Evolutionary conservation across 2,329 filamentous ascomycete genomes (phyloP).

Genomic region (Epichloe coenophiala): DNA sequence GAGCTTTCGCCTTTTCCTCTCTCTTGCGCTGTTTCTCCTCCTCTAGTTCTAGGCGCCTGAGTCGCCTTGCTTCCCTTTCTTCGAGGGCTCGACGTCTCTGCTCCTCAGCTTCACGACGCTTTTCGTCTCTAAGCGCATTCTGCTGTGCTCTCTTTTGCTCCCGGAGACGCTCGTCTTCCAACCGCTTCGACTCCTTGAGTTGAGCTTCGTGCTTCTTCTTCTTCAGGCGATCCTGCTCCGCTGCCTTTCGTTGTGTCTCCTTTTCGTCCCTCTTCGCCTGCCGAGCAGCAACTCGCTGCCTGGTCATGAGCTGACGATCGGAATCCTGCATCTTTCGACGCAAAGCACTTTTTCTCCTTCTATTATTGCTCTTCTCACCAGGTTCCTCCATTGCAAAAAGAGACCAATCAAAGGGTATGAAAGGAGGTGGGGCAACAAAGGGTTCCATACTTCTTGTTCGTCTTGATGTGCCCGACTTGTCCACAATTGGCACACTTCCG

Average conservation of each 20-base stretch:
- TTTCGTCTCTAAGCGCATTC: constrained; percentile 5
- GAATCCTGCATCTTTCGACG: constrained; percentile 11
- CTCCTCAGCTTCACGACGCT: constrained; percentile 7
- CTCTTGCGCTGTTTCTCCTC: constrained; percentile 7
- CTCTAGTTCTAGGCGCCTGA: constrained; percentile 6
- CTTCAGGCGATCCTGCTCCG: constrained; percentile 3
- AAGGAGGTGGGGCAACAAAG: constrained; percentile 15
- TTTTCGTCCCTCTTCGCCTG: constrained; percentile 2
- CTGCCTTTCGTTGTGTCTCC: not conserved
- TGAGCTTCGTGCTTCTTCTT: constrained; percentile 4
- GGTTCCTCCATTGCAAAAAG: constrained; percentile 8
- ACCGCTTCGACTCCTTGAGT: constrained; percentile 5
- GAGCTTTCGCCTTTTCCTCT: constrained; percentile 9
- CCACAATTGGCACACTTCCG: constrained; percentile 97
- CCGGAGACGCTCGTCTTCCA: constrained; percentile 10
- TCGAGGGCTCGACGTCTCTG: constrained; percentile 8
- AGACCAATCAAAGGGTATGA: constrained; percentile 22
- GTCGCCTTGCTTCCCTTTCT: constrained; percentile 5
- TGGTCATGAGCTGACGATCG: constrained; percentile 8
- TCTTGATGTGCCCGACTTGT: constrained; percentile 94
- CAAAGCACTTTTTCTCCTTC: constrained; percentile 9
- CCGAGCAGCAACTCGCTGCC: constrained; percentile 7
- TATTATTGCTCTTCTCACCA: constrained; percentile 2
- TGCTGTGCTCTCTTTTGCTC: constrained; percentile 6
- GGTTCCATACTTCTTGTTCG: constrained; percentile 78